Conservation (phyloP, 768 basidiomycete genomes). For the Porphyrellus cyaneotinctus region DNA sequence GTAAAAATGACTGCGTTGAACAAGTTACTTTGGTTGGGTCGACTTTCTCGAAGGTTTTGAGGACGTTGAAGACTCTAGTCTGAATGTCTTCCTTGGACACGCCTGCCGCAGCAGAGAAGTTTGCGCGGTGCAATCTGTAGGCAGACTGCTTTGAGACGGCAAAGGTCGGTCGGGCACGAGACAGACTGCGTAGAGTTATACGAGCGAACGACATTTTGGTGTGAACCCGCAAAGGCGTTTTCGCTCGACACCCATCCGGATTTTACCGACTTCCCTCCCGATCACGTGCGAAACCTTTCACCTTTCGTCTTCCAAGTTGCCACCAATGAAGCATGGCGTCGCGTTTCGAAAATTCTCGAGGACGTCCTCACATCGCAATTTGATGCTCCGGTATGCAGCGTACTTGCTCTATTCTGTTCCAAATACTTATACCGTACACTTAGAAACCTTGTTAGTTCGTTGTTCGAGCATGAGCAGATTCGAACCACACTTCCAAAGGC, state of each 20-base stretch:
- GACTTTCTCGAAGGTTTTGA: slow-evolving; percentile 32
- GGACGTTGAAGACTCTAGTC: slow-evolving; percentile 23
- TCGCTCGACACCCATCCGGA: slow-evolving; percentile 15
- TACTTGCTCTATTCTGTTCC: background rate
- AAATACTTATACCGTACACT: slow-evolving; percentile 3
- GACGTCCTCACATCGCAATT: slow-evolving; percentile 85
- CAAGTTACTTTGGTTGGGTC: slow-evolving; percentile 25
- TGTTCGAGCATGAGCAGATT: slow-evolving; percentile 93
- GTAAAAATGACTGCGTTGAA: slow-evolving; percentile 16
- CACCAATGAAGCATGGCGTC: slow-evolving; percentile 89
- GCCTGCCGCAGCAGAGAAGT: slow-evolving; percentile 27
- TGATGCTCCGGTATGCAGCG: slow-evolving; percentile 77
- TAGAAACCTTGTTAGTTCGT: slow-evolving; percentile 91
- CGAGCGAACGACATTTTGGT: slow-evolving; percentile 35
- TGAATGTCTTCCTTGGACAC: slow-evolving; percentile 25
- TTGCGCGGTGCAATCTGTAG: slow-evolving; percentile 29
- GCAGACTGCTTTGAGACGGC: slow-evolving; percentile 28
- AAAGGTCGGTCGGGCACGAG: slow-evolving; percentile 27
- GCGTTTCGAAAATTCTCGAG: slow-evolving; percentile 91
- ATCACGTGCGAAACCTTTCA: slow-evolving; percentile 1
- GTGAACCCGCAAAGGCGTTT: slow-evolving; percentile 9
- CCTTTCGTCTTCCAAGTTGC: background rate
- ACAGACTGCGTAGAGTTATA: slow-evolving; percentile 30
- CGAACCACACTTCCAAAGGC: slow-evolving; percentile 96
- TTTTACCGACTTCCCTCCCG: slow-evolving; percentile 20